phyloP scores from a whole-genome alignment of 352 stramenopile genomes.

The Pythium oligandrum region DNA sequence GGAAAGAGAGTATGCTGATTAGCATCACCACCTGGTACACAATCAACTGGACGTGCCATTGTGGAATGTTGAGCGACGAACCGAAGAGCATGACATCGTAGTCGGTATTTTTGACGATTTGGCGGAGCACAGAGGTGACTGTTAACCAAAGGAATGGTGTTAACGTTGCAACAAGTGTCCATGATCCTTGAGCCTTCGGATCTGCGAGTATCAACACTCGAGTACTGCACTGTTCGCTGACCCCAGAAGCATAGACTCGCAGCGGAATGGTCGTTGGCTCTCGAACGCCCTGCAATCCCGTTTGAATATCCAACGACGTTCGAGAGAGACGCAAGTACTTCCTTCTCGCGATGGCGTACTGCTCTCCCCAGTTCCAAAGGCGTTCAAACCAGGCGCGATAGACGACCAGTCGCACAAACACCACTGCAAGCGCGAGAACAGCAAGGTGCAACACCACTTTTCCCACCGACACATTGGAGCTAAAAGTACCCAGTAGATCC shows the following conservation, averaged over 20 bases:
- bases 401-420: constrained; percentile 34
- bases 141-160: constrained; percentile 34
- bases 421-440: constrained; percentile 13
- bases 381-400: constrained; percentile 32
- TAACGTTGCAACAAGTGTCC: constrained; percentile 37
- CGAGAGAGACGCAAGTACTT: constrained; percentile 25
- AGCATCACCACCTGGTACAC: constrained; percentile 33
- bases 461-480: constrained; percentile 16
- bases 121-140: constrained; percentile 11
- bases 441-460: constrained; percentile 32
- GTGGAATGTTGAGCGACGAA: constrained; percentile 6
- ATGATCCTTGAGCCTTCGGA: constrained; percentile 40
- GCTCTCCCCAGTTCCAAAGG: constrained; percentile 42
- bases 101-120: constrained; percentile 6
- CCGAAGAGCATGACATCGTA: constrained; percentile 17
- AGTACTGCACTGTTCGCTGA: constrained; percentile 6
- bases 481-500: constrained; percentile 17
- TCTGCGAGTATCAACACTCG: constrained; percentile 13
- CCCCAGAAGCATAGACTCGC: constrained; percentile 17
- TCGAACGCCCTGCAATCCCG: not conserved
- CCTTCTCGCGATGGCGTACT: constrained; percentile 23
- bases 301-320: not conserved
- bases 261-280: constrained; percentile 11
- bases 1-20: constrained; percentile 29
- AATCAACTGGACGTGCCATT: constrained; percentile 28